Evolutionary conservation across 345 rosid species (phyloP), one percentile per base, ranked within the genome.

Genomic region (Citrus sp.): DNA sequence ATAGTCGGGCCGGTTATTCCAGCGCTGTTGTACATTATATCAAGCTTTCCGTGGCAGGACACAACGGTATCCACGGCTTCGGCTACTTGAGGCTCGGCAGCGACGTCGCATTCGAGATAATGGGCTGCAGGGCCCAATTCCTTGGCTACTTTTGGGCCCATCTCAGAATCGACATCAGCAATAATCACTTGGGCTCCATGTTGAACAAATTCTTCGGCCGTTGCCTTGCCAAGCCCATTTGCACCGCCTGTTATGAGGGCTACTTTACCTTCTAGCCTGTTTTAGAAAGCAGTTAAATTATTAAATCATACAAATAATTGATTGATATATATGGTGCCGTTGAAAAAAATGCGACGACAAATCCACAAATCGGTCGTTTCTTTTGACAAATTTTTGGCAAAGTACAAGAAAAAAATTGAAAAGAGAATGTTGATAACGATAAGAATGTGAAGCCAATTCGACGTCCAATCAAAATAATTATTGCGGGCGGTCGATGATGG

Each of bases 211-310:
- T 88, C 88, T 0, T 70, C 72, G 64, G 92, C 93, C 1, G 94
- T 90, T 75, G 96, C 90, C 85, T 88, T 89, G 37, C 98, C 98
- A 2, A 94, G 83, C 80, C 98, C 98, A 46, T 90, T 91, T 32
- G 91, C 97, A 1, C 93, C 96, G 1, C 98, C 98, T 1, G 98
- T 89, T 72, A 91, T 87, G 2, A 92, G 79, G 25, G 96, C 97
- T 13, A 91, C 90, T 78, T 87, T 92, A 5, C 92, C 92, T 67
- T 84, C 90, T 9, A 92, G 86, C 83, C 93, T 92, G 83, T 12
- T 69, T 28, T 9, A 13, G 21, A 58, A 21, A 77, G 12, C 58
- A 22, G 38, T 28, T 13, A 46, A 46, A 3, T 46, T 46, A 37
- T 34, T 46, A 18, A 61, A 38, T 6, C 40, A 13, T 22, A 30